phyloP scores from a whole-genome alignment of 1,284 basidiomycete species.

The Cryptococcus sp. region DNA sequence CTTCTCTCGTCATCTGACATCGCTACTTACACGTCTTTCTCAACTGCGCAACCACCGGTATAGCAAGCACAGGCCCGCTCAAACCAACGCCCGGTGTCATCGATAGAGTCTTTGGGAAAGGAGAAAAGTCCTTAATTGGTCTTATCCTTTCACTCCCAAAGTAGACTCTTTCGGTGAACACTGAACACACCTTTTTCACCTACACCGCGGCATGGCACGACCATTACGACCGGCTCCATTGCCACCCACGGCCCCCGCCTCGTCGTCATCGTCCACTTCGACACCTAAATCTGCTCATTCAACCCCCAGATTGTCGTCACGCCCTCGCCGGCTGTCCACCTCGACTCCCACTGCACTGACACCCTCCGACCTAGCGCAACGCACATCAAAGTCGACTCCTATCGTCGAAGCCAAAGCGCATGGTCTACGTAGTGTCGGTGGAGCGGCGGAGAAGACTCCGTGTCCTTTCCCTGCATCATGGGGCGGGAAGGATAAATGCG shows the following conservation, averaged over 20 bases:
- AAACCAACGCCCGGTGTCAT: not conserved
- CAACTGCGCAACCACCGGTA: too few species aligned
- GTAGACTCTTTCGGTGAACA: conserved; percentile 9
- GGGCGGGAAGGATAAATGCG: conserved; percentile 43
- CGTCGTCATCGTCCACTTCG: conserved; percentile 5
- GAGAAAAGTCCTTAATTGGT: conserved; percentile 9
- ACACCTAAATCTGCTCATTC: not conserved
- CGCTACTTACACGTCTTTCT: too few species aligned
- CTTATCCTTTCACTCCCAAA: conserved; percentile 10
- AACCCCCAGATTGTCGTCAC: conserved; percentile 10
- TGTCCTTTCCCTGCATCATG: conserved; percentile 45
- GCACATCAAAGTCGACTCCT: not conserved
- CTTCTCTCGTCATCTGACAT: too few species aligned
- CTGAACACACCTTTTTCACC: not conserved
- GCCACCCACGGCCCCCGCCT: conserved; percentile 10
- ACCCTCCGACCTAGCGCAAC: conserved; percentile 1
- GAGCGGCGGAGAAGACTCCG: conserved; percentile 35
- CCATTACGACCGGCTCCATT: conserved; percentile 23
- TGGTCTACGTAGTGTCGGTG: conserved; percentile 37
- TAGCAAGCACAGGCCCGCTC: too few species aligned
- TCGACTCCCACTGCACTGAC: conserved; percentile 12
- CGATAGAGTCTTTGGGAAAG: conserved; percentile 4
- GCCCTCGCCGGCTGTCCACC: conserved; percentile 12
- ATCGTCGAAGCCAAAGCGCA: conserved; percentile 42
- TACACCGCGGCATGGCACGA: conserved; percentile 22